A percentile compares a stretch with the other conserved stretches of the same genome.
Evolutionary conservation across 1,284 basidiomycete species (phyloP).

Genomic region (Apiotrichum laibachii): DNA sequence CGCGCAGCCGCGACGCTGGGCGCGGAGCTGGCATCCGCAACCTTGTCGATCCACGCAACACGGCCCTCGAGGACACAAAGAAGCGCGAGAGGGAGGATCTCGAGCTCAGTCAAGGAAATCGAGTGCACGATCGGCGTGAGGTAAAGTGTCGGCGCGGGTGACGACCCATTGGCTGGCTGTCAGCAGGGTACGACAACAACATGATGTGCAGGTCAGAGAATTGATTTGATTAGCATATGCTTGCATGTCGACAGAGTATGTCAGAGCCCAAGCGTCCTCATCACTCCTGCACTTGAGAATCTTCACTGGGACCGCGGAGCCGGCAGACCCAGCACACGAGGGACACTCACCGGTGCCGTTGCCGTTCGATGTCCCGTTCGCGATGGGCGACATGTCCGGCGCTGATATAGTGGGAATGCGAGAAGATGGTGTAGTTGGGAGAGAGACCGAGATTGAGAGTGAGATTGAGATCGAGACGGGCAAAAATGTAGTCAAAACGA

Average conservation of each 20-base stretch:
- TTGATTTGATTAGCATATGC: constrained; percentile 17
- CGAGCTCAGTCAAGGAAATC: constrained; percentile 57
- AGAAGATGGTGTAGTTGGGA: too few relatives aligned
- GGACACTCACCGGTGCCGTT: too few relatives aligned
- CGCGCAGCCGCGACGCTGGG: constrained; percentile 33
- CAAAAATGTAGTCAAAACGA: too few relatives aligned
- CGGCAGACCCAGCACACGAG: too few relatives aligned
- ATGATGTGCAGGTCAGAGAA: constrained; percentile 2
- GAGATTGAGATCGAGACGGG: too few relatives aligned
- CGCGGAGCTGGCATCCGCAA: constrained; percentile 33
- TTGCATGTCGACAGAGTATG: constrained; percentile 11
- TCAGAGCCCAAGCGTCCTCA: constrained; percentile 19
- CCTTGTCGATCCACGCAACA: constrained; percentile 59
- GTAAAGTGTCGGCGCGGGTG: constrained; percentile 53
- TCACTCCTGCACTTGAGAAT: background rate
- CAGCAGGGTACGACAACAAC: background rate
- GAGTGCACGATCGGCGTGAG: constrained; percentile 69
- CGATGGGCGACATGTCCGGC: too few relatives aligned
- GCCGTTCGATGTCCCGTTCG: too few relatives aligned
- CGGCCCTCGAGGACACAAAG: constrained; percentile 63
- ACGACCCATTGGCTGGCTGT: background rate
- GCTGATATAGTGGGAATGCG: too few relatives aligned
- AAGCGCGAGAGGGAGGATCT: constrained; percentile 60
- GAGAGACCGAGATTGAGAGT: too few relatives aligned
- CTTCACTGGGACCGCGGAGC: background rate